Percentiles rank a stretch among this genome's conserved stretches.
phyloP scores from a whole-genome alignment of 192 early-diverging fungal species.

The Umbelopsis ramanniana region DNA sequence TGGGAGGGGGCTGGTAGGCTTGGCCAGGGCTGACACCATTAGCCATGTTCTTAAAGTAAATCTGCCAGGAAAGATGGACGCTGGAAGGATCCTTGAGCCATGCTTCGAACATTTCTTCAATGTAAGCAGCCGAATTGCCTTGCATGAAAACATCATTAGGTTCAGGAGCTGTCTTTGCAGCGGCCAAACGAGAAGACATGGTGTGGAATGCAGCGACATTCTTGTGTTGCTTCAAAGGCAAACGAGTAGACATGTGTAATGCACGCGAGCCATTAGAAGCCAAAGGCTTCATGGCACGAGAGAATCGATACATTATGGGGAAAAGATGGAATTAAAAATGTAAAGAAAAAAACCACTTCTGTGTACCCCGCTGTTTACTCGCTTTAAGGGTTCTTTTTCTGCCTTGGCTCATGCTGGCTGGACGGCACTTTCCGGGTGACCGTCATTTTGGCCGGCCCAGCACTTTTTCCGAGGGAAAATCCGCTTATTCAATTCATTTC shows the following conservation, averaged over 20 bases:
- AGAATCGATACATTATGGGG: constrained; percentile 39
- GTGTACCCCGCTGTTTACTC: neutral
- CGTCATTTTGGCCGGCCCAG: neutral
- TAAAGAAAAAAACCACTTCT: constrained; percentile 21
- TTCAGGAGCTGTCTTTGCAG: constrained; percentile 46
- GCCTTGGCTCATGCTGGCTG: neutral
- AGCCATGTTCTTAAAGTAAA: constrained; percentile 89
- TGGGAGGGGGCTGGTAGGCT: constrained; percentile 84
- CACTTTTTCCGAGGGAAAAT: constrained; percentile 2
- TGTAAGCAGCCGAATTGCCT: constrained; percentile 81
- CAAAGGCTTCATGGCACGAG: constrained; percentile 26
- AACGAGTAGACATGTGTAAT: constrained; percentile 20
- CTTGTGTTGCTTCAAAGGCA: constrained; percentile 26
- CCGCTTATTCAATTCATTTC: neutral
- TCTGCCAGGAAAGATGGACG: constrained; percentile 96
- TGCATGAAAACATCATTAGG: constrained; percentile 85
- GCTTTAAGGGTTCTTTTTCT: neutral
- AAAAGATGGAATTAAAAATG: constrained; percentile 26
- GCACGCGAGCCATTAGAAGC: constrained; percentile 19
- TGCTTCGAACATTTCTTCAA: constrained; percentile 96
- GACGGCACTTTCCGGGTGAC: constrained; percentile 20
- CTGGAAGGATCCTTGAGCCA: constrained; percentile 89
- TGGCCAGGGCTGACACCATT: constrained; percentile 64
- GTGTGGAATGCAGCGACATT: constrained; percentile 37
- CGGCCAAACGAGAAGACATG: constrained; percentile 34